phyloP scores from a whole-genome alignment of 192 early-diverging fungal species.

The Backusella westeae region DNA sequence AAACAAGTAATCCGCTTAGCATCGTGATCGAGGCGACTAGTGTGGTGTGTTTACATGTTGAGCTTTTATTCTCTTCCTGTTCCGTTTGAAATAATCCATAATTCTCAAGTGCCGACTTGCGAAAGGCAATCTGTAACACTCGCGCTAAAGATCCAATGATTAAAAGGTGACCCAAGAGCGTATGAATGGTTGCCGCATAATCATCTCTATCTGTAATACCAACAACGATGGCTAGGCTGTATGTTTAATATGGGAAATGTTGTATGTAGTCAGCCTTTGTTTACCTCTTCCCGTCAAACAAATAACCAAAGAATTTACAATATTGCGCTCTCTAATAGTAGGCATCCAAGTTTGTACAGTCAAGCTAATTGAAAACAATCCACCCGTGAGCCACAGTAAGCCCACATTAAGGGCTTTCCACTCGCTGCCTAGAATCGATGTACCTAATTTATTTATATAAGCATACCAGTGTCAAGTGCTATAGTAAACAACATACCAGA shows the following conservation, averaged over 20 bases:
- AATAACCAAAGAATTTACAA: conserved; percentile 38
- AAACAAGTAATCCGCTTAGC: conserved; percentile 39
- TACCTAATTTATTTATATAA: conserved; percentile 1
- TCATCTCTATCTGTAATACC: not conserved
- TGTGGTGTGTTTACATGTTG: conserved; percentile 11
- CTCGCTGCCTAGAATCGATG: conserved; percentile 10
- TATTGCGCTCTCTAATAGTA: conserved; percentile 36
- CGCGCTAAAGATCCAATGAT: conserved; percentile 14
- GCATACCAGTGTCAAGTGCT: too few species aligned
- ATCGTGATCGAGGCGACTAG: conserved; percentile 30
- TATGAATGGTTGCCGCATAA: conserved; percentile 11
- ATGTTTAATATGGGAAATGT: not conserved
- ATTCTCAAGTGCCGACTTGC: not conserved
- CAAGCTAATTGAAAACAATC: conserved; percentile 37
- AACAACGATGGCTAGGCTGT: conserved; percentile 7
- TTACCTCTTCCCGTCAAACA: conserved; percentile 40
- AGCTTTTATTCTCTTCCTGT: not conserved
- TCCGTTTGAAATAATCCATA: conserved; percentile 7
- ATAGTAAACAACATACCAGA: not conserved
- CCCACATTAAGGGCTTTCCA: conserved; percentile 39
- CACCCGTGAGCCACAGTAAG: conserved; percentile 45
- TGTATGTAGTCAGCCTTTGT: not conserved
- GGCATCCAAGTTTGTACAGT: conserved; percentile 30
- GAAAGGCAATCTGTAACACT: conserved; percentile 11
- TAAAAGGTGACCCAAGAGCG: conserved; percentile 11